phyloP scores from a whole-genome alignment of 2,329 filamentous ascomycete genomes.

The Ceratocystis diversiconidia region DNA sequence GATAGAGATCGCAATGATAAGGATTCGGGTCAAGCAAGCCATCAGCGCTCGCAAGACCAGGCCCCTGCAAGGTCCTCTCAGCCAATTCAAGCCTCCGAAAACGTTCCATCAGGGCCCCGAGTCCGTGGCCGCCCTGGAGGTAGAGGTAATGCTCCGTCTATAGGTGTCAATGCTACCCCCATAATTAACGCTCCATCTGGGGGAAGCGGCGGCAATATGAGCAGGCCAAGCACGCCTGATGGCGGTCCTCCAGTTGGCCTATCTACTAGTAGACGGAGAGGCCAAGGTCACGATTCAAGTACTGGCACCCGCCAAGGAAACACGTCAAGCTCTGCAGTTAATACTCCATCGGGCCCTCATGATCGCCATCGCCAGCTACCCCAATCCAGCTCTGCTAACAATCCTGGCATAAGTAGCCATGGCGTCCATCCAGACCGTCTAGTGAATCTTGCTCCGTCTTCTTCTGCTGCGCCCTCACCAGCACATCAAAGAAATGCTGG shows the following conservation, averaged over 20 bases:
- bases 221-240: background rate
- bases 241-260: slow-evolving; percentile 10
- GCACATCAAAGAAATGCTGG: slow-evolving; percentile 1
- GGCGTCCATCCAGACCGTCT: slow-evolving; percentile 16
- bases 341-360: slow-evolving; percentile 1
- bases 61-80: slow-evolving; percentile 17
- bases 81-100: background rate
- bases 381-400: background rate
- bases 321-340: background rate
- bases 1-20: slow-evolving; percentile 7
- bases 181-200: background rate
- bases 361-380: slow-evolving; percentile 15
- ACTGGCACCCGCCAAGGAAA: background rate
- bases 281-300: slow-evolving; percentile 1
- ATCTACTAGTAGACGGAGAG: slow-evolving; percentile 5
- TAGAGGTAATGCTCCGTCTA: slow-evolving; percentile 1
- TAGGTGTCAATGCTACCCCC: background rate
- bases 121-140: slow-evolving; percentile 15
- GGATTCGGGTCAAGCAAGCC: slow-evolving; percentile 33
- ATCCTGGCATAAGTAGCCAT: background rate
- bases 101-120: slow-evolving; percentile 23
- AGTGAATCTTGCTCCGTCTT: slow-evolving; percentile 1
- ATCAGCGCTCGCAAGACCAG: slow-evolving; percentile 36
- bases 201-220: background rate
- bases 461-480: background rate